These are phyloP conservation scores for Jatropha curcas DNA, from an alignment of 345 rosid genomes.

Conservation along the genomic window DNA sequence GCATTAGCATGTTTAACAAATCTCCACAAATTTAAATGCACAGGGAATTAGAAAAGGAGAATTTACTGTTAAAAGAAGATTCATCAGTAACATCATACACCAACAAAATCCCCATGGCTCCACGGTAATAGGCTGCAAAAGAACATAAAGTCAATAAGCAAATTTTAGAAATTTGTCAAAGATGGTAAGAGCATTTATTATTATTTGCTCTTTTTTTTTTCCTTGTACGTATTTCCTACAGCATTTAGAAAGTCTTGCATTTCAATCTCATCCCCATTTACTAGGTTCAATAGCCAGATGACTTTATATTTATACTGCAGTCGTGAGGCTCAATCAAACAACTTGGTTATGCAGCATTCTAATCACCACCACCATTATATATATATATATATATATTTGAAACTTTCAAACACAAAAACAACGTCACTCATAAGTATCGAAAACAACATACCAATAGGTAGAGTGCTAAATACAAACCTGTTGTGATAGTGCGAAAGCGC, in stretches of 20 bases:
- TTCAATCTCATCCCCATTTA: too few species aligned
- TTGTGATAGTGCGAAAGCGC: constrained; percentile 58
- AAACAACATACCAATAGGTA: background rate
- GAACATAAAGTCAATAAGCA: too few species aligned
- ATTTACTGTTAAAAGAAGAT: background rate
- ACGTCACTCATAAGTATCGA: background rate
- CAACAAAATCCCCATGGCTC: constrained; percentile 2
- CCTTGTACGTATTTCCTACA: background rate
- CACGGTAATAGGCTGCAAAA: background rate
- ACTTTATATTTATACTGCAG: too few species aligned
- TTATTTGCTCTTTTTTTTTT: background rate
- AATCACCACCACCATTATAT: too few species aligned
- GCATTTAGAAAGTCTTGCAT: background rate
- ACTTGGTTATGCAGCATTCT: too few species aligned
- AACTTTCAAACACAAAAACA: background rate
- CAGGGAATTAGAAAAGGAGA: background rate
- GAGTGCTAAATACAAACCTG: constrained; percentile 32
- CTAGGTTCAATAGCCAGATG: background rate
- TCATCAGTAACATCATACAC: background rate
- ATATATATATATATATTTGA: too few species aligned
- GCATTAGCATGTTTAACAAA: background rate
- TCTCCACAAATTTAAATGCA: background rate
- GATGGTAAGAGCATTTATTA: background rate
- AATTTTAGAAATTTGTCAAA: too few species aligned
- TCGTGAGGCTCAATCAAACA: background rate